Base-by-base conservation (phyloP, 2,329 filamentous ascomycete genomes). In the Stachybotrys echinatus region DNA sequence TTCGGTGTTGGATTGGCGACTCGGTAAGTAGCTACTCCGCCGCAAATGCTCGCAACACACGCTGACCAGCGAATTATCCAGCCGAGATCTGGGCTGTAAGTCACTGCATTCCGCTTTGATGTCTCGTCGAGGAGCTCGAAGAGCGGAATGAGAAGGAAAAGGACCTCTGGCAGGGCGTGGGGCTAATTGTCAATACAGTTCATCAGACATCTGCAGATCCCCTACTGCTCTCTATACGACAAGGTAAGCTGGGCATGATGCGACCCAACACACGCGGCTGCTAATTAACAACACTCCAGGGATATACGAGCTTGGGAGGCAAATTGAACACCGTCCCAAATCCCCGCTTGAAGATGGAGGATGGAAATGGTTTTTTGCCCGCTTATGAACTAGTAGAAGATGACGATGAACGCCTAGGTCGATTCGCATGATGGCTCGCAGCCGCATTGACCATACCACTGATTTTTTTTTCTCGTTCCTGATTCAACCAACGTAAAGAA, bases 1-100 rank as follows among this genome's bases (percentile, higher is more conserved):
- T 68, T 92, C 94, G 0, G 88, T 99, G 10, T 92, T 99, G 63
- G 94, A 99, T 69, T 99, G 94, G 94, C 89, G 94, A 66, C 96
- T 96, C 68, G 81, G 54, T 60, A 51, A 23, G 55, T 48, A 4
- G 12, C 38, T 12, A 18, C 18, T 48, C 17, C 12, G 14, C 27
- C 23, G 23, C n/a, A 21, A n/a, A 10, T 31, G 23, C 12, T 8
- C 44, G 34, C 7, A 23, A 23, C 12, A 20, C 10, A 21, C 14
- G 17, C 22, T 19, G 37, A 43, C 48, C 43, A 45, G 50, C 23
- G 23, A 17, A n/a, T 18, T 10, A 21, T 8, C 22, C 55, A 52
- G 64, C 83, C 12, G 92, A 97, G 67, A 92, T 97, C 48, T 97
- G 94, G 94, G 83, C 85, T 18, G 91, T 95, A 63, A 75, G 89